Conservation (phyloP, 257 asterid genomes). For the Lithospermum erythrorhizon region DNA sequence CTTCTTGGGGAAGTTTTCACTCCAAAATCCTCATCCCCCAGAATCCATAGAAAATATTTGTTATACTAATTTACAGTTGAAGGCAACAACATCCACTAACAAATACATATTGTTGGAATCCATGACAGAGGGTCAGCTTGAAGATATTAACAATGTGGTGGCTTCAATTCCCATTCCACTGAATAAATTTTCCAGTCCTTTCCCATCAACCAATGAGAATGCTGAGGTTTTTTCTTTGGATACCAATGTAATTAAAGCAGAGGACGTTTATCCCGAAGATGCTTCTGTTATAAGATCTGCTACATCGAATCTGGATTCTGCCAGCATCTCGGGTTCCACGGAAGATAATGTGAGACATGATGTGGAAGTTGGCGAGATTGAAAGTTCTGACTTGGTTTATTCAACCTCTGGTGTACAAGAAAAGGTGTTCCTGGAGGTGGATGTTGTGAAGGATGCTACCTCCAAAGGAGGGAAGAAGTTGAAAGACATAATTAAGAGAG, state of each 20-base stretch:
- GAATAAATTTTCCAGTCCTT: conserved; percentile 10
- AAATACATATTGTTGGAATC: conserved; percentile 13
- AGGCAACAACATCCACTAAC: background rate
- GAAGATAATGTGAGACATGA: conserved; percentile 27
- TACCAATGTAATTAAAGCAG: conserved; percentile 11
- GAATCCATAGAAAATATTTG: background rate
- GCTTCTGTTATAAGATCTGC: conserved; percentile 10
- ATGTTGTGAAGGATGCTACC: conserved; percentile 27
- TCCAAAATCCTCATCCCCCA: background rate
- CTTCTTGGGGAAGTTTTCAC: conserved; percentile 11
- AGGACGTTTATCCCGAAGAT: conserved; percentile 18
- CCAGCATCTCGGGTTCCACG: conserved; percentile 9
- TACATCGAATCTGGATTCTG: conserved; percentile 11
- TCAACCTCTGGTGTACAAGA: conserved; percentile 31
- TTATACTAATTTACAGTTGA: too few species aligned
- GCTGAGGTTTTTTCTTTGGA: conserved; percentile 15
- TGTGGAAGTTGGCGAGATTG: conserved; percentile 24
- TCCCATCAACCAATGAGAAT: conserved; percentile 19
- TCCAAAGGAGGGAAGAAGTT: conserved; percentile 30
- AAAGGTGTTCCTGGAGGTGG: conserved; percentile 37
- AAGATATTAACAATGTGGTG: conserved; percentile 17
- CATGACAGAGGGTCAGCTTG: conserved; percentile 23
- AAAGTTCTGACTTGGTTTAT: conserved; percentile 18
- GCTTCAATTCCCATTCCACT: conserved; percentile 14
- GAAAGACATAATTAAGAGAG: conserved; percentile 39